Evolutionary conservation across 2,329 filamentous ascomycete species (phyloP).

Genomic region (Ophiocordyceps camponoti-rufipedis): DNA sequence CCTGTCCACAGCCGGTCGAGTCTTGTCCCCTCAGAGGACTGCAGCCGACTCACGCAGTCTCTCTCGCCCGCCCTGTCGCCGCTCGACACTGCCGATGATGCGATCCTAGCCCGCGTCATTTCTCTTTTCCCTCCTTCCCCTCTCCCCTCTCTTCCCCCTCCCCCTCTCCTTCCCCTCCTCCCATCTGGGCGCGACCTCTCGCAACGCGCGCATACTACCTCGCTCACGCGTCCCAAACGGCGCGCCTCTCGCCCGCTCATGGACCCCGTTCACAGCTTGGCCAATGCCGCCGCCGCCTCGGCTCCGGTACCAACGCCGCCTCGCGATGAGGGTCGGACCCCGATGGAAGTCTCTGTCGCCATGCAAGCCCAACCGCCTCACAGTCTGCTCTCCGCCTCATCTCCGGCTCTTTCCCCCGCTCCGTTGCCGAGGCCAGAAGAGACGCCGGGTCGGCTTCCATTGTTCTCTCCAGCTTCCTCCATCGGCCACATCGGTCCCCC

Average conservation of each 20-base stretch:
- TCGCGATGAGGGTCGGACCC: background rate
- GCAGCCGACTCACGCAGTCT: background rate
- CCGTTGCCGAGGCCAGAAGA: slow-evolving; percentile 3
- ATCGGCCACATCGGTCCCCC: slow-evolving; percentile 7
- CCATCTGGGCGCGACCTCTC: slow-evolving; percentile 1
- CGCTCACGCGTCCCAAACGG: background rate
- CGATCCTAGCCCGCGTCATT: background rate
- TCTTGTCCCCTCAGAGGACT: background rate
- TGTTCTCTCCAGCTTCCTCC: slow-evolving; percentile 4
- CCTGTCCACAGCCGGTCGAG: background rate
- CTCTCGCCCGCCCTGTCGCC: background rate
- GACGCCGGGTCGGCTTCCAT: slow-evolving; percentile 1
- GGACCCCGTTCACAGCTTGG: slow-evolving; percentile 20
- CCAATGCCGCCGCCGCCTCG: slow-evolving; percentile 10
- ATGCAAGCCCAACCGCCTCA: slow-evolving; percentile 4
- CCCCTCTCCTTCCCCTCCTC: slow-evolving; percentile 1
- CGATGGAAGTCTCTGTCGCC: slow-evolving; percentile 1
- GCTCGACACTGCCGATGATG: background rate
- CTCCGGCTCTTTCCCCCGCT: slow-evolving; percentile 9
- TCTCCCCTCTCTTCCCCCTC: background rate
- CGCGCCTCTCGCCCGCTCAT: slow-evolving; percentile 7
- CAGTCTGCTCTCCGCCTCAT: slow-evolving; percentile 4
- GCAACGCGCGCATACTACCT: background rate
- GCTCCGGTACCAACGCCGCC: slow-evolving; percentile 1
- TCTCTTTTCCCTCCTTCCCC: background rate